These are phyloP conservation scores for Ceratobasidium theobromae DNA, from an alignment of 1,284 basidiomycete species.

Conservation along the genomic window DNA sequence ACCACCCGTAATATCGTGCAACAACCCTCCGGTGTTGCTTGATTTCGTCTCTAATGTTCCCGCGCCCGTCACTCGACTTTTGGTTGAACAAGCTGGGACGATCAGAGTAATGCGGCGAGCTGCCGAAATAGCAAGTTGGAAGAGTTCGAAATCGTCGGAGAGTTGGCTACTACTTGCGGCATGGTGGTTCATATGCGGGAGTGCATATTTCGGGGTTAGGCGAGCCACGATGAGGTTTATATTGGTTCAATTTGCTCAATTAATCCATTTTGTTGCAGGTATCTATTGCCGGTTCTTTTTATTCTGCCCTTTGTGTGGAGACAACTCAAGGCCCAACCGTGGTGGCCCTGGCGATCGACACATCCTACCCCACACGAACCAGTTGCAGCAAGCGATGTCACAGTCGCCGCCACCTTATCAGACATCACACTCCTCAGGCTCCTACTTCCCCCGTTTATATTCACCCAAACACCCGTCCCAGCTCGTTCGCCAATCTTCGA, in stretches of 20 bases:
- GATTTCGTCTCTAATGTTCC: slow-evolving; percentile 36
- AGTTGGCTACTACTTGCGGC: slow-evolving; percentile 35
- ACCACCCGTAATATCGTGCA: slow-evolving; percentile 4
- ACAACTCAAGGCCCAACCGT: slow-evolving; percentile 2
- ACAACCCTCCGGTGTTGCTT: slow-evolving; percentile 23
- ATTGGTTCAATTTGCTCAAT: not conserved
- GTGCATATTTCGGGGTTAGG: slow-evolving; percentile 31
- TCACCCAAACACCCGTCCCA: not conserved
- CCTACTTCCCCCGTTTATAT: slow-evolving; percentile 7
- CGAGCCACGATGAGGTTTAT: not conserved
- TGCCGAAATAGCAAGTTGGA: slow-evolving; percentile 35
- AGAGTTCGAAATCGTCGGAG: slow-evolving; percentile 31
- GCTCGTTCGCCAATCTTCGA: slow-evolving; percentile 16
- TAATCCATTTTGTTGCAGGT: not conserved
- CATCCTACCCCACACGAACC: not conserved
- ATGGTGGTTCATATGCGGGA: slow-evolving; percentile 34
- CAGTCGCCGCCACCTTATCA: slow-evolving; percentile 11
- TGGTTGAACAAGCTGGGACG: slow-evolving; percentile 35
- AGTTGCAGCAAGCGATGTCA: slow-evolving; percentile 16
- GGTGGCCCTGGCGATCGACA: slow-evolving; percentile 15
- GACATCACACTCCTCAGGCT: slow-evolving; percentile 20
- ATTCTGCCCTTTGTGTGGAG: slow-evolving; percentile 13
- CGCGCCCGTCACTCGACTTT: slow-evolving; percentile 34
- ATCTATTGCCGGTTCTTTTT: not conserved
- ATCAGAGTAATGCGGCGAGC: slow-evolving; percentile 22